Percentiles rank a stretch among this genome's conserved stretches.
Conservation (phyloP, 2,329 filamentous ascomycete genomes). For the Penicillium digitatum region DNA sequence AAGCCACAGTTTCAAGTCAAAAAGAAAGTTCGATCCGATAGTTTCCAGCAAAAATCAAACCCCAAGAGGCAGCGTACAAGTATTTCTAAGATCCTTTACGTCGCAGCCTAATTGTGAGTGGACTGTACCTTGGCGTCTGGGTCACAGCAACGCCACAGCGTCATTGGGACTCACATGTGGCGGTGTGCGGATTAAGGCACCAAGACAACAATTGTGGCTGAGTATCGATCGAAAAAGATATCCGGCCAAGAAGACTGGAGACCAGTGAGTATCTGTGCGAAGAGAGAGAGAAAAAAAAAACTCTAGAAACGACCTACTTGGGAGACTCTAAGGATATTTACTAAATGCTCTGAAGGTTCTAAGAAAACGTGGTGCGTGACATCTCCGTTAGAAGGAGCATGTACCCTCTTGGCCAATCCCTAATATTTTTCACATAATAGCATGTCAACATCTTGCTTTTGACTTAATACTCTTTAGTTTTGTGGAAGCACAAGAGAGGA, state of each 20-base stretch:
- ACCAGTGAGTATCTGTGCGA: neutral
- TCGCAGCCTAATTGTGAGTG: constrained; percentile 28
- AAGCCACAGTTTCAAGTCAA: constrained; percentile 12
- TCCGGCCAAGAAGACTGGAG: neutral
- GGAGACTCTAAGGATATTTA: neutral
- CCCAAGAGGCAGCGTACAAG: neutral
- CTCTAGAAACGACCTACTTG: neutral
- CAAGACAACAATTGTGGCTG: neutral
- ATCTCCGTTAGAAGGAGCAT: constrained; percentile 15
- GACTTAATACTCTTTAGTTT: neutral
- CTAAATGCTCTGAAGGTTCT: neutral
- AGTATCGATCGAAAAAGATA: neutral
- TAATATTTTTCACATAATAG: neutral
- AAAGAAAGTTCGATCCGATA: neutral
- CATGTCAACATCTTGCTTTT: neutral
- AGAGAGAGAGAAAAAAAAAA: neutral
- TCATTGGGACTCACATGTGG: constrained; percentile 16
- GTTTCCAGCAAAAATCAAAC: neutral
- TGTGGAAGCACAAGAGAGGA: neutral
- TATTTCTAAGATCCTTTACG: constrained; percentile 19
- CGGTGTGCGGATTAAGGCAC: constrained; percentile 4
- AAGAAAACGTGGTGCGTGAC: constrained; percentile 16
- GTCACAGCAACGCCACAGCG: constrained; percentile 17
- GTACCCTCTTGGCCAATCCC: neutral
- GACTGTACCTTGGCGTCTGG: constrained; percentile 16